phyloP scores from a whole-genome alignment of 2,329 filamentous ascomycete species.

The Raffaelea ambrosiae region DNA sequence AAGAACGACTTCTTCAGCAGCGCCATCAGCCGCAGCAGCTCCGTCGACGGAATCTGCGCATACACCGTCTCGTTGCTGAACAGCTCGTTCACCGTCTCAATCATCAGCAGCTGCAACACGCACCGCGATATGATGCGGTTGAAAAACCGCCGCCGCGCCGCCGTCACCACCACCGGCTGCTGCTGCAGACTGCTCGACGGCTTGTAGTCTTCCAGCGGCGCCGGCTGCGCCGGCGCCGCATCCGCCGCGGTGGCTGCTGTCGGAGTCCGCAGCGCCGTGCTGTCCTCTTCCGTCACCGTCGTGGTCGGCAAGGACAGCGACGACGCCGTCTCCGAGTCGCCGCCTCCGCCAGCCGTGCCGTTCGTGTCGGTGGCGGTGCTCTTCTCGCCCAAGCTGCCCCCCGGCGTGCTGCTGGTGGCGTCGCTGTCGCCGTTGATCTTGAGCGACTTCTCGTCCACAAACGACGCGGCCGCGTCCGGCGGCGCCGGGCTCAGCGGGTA shows the following conservation, averaged over 20 bases:
- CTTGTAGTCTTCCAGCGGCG: slow-evolving; percentile 74
- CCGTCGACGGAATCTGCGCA: slow-evolving; percentile 78
- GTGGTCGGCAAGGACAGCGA: slow-evolving; percentile 18
- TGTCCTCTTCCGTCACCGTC: slow-evolving; percentile 20
- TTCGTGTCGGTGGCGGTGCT: no score
- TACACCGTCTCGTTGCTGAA: slow-evolving; percentile 98
- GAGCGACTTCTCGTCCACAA: slow-evolving; percentile 45
- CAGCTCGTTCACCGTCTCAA: slow-evolving; percentile 96
- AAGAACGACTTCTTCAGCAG: slow-evolving; percentile 93
- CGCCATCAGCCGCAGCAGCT: slow-evolving; percentile 86
- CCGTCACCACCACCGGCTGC: slow-evolving; percentile 85
- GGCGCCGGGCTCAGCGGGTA: slow-evolving; percentile 30
- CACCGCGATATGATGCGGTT: slow-evolving; percentile 99
- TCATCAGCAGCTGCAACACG: slow-evolving; percentile 96
- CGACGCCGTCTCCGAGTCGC: slow-evolving; percentile 22
- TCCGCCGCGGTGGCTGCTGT: slow-evolving; percentile 19
- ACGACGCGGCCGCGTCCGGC: slow-evolving; percentile 9
- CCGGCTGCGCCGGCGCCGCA: background rate
- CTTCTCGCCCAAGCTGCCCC: no score
- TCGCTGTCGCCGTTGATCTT: slow-evolving; percentile 50
- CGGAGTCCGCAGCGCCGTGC: slow-evolving; percentile 17
- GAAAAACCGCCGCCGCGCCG: slow-evolving; percentile 88
- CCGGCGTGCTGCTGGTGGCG: no score
- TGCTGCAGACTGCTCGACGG: slow-evolving; percentile 69
- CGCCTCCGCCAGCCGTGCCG: slow-evolving; percentile 9